These are phyloP conservation scores for Vinca major DNA, from an alignment of 305 asterid genomes.

Conservation along the genomic window DNA sequence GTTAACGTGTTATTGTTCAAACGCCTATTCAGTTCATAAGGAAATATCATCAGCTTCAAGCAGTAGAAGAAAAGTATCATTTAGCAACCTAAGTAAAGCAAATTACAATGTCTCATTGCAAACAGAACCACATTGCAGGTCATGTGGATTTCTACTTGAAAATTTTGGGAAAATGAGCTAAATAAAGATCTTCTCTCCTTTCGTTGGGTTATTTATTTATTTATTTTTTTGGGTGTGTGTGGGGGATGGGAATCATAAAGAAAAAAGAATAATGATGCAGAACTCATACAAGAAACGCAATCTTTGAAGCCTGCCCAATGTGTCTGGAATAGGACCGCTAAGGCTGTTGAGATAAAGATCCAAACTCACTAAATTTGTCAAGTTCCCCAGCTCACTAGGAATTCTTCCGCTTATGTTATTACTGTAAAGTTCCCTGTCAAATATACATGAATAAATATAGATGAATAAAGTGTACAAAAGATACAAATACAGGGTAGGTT, in stretches of 20 bases:
- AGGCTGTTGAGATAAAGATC: constrained; percentile 82
- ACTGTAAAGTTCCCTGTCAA: constrained; percentile 80
- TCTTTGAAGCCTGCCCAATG: constrained; percentile 72
- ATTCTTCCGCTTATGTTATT: constrained; percentile 70
- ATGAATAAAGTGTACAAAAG: not conserved
- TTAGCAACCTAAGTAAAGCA: not conserved
- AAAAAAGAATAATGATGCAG: constrained; percentile 3
- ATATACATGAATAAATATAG: constrained; percentile 8
- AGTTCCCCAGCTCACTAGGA: constrained; percentile 83
- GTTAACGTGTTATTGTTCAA: constrained; percentile 72
- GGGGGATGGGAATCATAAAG: not conserved
- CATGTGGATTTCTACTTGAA: not conserved
- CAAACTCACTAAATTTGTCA: constrained; percentile 86
- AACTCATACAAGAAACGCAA: constrained; percentile 78
- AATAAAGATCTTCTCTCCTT: not conserved
- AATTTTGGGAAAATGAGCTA: not conserved
- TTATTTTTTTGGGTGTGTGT: no score
- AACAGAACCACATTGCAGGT: not conserved
- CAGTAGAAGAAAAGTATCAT: not conserved
- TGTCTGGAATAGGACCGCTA: constrained; percentile 67
- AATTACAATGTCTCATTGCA: not conserved
- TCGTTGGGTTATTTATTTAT: no score
- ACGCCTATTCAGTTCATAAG: constrained; percentile 49
- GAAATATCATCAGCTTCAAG: constrained; percentile 19
- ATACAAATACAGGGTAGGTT: not conserved